Conservation (phyloP, 495 filamentous ascomycete genomes). For the Patellaria atrata region DNA sequence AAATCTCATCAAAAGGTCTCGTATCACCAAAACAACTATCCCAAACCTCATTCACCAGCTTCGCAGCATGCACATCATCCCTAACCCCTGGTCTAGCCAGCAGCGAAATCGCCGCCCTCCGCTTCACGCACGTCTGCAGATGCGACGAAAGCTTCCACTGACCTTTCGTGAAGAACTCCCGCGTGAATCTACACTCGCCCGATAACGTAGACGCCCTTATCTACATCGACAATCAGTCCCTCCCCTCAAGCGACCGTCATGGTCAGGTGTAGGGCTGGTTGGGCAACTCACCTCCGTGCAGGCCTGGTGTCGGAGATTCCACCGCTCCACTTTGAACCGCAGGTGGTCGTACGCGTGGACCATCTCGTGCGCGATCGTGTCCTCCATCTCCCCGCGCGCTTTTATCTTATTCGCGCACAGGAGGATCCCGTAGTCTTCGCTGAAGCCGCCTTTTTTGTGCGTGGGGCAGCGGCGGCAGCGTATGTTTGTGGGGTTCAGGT, state of each 20-base stretch:
- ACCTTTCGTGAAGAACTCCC: constrained; percentile 66
- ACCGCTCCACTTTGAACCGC: constrained; percentile 75
- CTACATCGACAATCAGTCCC: constrained; percentile 28
- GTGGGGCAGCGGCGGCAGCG: constrained; percentile 63
- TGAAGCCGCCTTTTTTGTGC: constrained; percentile 62
- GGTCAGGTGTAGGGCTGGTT: no score
- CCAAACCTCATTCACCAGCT: constrained; percentile 91
- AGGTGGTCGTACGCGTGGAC: constrained; percentile 93
- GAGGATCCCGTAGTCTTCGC: constrained; percentile 67
- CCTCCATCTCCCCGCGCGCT: constrained; percentile 64
- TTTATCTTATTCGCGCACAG: constrained; percentile 80
- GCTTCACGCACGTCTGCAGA: constrained; percentile 80
- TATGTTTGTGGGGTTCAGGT: constrained; percentile 59
- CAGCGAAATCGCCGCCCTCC: constrained; percentile 64
- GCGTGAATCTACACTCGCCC: constrained; percentile 84
- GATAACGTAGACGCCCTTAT: constrained; percentile 84
- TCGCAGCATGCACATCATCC: constrained; percentile 73
- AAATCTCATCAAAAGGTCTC: constrained; percentile 91
- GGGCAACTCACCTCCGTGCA: constrained; percentile 67
- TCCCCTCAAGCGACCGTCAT: constrained; percentile 1
- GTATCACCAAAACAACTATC: constrained; percentile 92
- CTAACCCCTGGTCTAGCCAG: constrained; percentile 59
- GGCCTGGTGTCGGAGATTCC: constrained; percentile 71
- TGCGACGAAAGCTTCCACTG: constrained; percentile 85
- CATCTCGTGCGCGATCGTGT: constrained; percentile 94